Percentiles rank a stretch among this genome's conserved stretches.
Evolutionary conservation across 1,284 basidiomycete species (phyloP).

Genomic region (Austroboletus niveus): DNA sequence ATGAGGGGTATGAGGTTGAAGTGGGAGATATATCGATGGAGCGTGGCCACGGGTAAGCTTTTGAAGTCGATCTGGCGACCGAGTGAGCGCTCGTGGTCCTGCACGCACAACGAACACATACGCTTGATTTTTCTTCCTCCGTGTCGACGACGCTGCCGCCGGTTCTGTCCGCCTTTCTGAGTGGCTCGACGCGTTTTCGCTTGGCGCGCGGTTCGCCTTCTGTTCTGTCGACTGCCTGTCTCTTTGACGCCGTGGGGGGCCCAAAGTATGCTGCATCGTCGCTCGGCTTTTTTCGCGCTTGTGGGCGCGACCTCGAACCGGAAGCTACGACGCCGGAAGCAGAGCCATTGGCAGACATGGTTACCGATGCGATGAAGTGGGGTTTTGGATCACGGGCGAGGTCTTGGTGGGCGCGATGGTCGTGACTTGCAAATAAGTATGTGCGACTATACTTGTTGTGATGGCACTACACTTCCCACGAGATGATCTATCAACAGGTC

Average conservation of each 20-base stretch:
- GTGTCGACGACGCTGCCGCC: conserved; percentile 15
- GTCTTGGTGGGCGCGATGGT: conserved; percentile 3
- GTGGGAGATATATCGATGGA: conserved; percentile 68
- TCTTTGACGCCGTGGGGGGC: conserved; percentile 49
- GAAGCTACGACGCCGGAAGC: conserved; percentile 32
- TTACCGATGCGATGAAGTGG: conserved; percentile 1
- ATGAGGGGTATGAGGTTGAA: conserved; percentile 67
- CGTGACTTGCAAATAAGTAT: conserved; percentile 2
- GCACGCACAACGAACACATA: conserved; percentile 25
- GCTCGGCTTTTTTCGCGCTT: conserved; percentile 55
- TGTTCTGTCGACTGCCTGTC: conserved; percentile 55
- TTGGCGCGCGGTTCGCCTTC: conserved; percentile 70
- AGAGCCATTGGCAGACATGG: conserved; percentile 39
- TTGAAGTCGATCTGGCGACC: conserved; percentile 64
- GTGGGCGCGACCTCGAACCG: conserved; percentile 53
- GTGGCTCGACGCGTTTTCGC: conserved; percentile 59
- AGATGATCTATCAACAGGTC: not conserved
- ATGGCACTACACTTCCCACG: conserved; percentile 25
- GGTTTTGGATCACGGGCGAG: not conserved
- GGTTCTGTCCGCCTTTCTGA: conserved; percentile 26
- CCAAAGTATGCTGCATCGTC: conserved; percentile 66
- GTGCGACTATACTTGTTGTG: conserved; percentile 1
- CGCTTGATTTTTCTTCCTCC: conserved; percentile 40
- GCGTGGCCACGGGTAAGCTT: conserved; percentile 53
- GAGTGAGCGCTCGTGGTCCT: conserved; percentile 10